Conservation (phyloP, 495 filamentous ascomycete genomes). For the Margaritispora aquatica region DNA sequence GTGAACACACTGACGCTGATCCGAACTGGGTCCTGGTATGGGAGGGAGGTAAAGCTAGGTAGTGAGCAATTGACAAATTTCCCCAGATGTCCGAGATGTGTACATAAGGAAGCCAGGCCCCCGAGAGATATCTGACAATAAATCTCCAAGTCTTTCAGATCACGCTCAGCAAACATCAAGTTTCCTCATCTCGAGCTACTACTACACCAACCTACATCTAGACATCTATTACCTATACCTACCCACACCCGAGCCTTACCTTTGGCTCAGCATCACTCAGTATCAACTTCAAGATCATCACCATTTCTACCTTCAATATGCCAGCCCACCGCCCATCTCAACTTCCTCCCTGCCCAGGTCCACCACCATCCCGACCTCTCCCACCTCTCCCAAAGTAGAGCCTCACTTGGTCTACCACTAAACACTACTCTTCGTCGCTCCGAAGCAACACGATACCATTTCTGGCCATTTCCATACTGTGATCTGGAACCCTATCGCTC, state of each 20-base stretch:
- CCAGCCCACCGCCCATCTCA: constrained; percentile 62
- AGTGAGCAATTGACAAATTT: constrained; percentile 22
- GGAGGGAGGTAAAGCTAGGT: too few relatives aligned
- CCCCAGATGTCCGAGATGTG: constrained; percentile 17
- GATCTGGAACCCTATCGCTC: constrained; percentile 7
- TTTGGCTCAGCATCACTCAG: too few relatives aligned
- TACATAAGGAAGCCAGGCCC: constrained; percentile 19
- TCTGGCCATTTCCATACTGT: constrained; percentile 3
- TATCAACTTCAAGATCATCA: not conserved
- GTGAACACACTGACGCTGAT: constrained; percentile 22
- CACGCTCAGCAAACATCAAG: too few relatives aligned
- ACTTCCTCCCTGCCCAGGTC: constrained; percentile 80
- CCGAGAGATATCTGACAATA: constrained; percentile 2
- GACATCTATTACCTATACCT: too few relatives aligned
- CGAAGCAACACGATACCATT: constrained; percentile 12
- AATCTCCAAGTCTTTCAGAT: too few relatives aligned
- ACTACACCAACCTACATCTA: not conserved
- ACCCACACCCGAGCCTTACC: too few relatives aligned
- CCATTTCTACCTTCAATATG: constrained; percentile 40
- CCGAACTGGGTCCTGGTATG: too few relatives aligned
- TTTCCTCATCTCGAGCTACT: not conserved
- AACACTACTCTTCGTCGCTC: constrained; percentile 10
- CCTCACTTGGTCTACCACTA: constrained; percentile 24
- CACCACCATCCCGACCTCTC: constrained; percentile 76
- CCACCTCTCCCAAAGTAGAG: constrained; percentile 73